Conservation (phyloP, 176 grass and related monocot genomes). For the Carex kokanica region DNA sequence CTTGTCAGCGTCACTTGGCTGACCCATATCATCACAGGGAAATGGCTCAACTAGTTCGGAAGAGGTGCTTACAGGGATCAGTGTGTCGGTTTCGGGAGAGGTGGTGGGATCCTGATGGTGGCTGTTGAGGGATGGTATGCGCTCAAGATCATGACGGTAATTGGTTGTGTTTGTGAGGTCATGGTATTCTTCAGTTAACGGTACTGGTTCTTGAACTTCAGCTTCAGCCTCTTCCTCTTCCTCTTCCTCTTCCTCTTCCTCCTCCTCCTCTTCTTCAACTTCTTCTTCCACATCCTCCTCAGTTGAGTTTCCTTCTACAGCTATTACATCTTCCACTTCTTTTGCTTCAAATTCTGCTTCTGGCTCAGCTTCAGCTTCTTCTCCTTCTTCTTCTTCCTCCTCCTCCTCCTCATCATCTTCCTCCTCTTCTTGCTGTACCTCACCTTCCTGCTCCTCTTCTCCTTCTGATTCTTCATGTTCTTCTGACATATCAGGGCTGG, state of each 20-base stretch:
- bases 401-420: not conserved
- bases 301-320: not conserved
- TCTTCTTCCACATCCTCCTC: constrained; percentile 9
- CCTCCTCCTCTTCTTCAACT: constrained; percentile 7
- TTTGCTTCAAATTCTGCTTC: constrained; percentile 11
- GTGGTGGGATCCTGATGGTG: constrained; percentile 24
- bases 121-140: constrained; percentile 36
- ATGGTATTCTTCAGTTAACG: constrained; percentile 6
- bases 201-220: not conserved
- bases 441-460: constrained; percentile 7
- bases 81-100: not conserved
- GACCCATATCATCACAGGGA: not conserved
- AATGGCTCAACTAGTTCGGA: not conserved
- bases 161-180: constrained; percentile 4
- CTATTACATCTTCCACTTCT: constrained; percentile 8
- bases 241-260: too few relatives aligned
- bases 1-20: constrained; percentile 15
- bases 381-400: not conserved
- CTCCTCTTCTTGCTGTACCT: not conserved
- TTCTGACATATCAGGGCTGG: constrained; percentile 13
- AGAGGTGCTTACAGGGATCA: constrained; percentile 8
- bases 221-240: constrained; percentile 4
- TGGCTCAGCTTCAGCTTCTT: not conserved
- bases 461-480: constrained; percentile 14
- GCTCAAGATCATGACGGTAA: constrained; percentile 25